These are phyloP conservation scores for Colletotrichum noveboracense DNA, from an alignment of 2,329 filamentous ascomycete genomes.

Conservation along the genomic window DNA sequence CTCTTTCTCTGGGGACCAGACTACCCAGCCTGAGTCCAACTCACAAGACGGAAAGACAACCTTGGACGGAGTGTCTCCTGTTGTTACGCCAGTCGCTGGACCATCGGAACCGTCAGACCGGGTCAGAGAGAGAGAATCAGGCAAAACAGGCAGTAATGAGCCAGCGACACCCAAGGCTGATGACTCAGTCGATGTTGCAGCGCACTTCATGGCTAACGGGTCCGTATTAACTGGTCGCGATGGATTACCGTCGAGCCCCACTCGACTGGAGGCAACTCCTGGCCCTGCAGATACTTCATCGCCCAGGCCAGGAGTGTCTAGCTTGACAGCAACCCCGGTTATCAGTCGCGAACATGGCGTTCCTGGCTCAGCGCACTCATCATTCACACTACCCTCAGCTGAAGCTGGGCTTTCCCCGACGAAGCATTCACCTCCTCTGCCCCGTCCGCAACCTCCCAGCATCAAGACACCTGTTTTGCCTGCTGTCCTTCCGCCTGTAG, in stretches of 20 bases:
- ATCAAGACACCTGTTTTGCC: constrained; percentile 27
- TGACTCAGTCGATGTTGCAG: not conserved
- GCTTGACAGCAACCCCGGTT: constrained; percentile 18
- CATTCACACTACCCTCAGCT: constrained; percentile 36
- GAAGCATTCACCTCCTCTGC: constrained; percentile 55
- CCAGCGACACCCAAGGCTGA: constrained; percentile 7
- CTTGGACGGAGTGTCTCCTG: not conserved
- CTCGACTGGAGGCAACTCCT: not conserved
- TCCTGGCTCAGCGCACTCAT: constrained; percentile 17
- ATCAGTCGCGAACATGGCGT: constrained; percentile 21
- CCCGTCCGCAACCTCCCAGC: constrained; percentile 19
- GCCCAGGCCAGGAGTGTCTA: constrained; percentile 14
- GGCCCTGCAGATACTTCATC: constrained; percentile 1
- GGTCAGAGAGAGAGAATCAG: not conserved
- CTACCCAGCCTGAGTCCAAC: not conserved
- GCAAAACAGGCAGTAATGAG: not conserved
- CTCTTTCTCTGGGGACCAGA: not conserved
- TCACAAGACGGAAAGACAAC: not conserved
- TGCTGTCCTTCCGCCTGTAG: constrained; percentile 61
- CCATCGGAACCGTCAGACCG: not conserved
- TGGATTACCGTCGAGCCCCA: not conserved
- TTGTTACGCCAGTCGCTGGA: not conserved
- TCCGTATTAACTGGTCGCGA: not conserved
- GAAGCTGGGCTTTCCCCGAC: constrained; percentile 56
- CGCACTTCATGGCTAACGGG: not conserved